These are phyloP conservation scores for Tetrapisispora pingtungensis DNA, from an alignment of 805 yeast species.

Conservation along the genomic window DNA sequence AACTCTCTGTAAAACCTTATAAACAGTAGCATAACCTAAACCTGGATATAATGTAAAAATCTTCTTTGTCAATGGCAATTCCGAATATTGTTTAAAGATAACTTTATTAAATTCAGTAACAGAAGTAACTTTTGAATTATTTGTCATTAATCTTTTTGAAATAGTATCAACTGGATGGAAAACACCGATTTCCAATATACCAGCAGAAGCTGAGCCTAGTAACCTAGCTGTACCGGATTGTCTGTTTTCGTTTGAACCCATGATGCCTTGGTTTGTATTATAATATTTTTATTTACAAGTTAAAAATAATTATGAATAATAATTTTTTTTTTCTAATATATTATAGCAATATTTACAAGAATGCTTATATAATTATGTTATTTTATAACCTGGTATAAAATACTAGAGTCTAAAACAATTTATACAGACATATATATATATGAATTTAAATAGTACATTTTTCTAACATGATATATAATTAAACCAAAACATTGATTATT, in stretches of 20 bases:
- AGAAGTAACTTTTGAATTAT: conserved; percentile 57
- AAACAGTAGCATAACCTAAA: conserved; percentile 94
- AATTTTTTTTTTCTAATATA: too few species aligned
- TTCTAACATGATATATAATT: too few species aligned
- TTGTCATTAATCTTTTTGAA: conserved; percentile 89
- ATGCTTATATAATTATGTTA: not conserved
- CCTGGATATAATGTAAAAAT: conserved; percentile 89
- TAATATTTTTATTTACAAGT: not conserved
- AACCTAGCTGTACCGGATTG: conserved; percentile 82
- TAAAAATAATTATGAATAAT: too few species aligned
- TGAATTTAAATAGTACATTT: too few species aligned
- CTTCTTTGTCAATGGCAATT: conserved; percentile 59
- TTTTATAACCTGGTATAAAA: too few species aligned
- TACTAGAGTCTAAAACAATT: too few species aligned
- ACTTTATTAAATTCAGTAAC: conserved; percentile 67
- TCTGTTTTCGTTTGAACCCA: conserved; percentile 47
- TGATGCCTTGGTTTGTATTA: not conserved
- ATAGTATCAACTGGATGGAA: conserved; percentile 99
- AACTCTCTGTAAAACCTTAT: conserved; percentile 92
- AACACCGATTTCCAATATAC: conserved; percentile 89
- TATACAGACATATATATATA: too few species aligned
- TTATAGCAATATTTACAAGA: not conserved
- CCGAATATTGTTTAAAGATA: conserved; percentile 74
- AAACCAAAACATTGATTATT: too few species aligned
- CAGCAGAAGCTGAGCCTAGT: conserved; percentile 95